Conservation (phyloP, 2,329 filamentous ascomycete species). For the Clonostachys rosea region DNA sequence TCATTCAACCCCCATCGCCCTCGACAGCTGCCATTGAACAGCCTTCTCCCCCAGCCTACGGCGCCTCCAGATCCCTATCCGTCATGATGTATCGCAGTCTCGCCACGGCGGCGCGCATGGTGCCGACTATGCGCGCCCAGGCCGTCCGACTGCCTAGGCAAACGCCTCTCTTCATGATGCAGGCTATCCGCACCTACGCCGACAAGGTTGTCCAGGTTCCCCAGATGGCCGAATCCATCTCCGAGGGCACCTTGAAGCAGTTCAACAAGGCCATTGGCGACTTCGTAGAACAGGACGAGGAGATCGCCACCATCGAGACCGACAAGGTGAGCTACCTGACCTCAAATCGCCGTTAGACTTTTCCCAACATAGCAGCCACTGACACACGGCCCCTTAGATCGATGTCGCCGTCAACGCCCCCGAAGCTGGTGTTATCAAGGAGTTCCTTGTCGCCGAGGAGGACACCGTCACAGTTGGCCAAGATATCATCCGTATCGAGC, state of each 20-base stretch:
- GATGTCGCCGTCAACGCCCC: slow-evolving; percentile 96
- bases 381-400: slow-evolving; percentile 48
- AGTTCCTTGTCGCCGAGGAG: slow-evolving; percentile 87
- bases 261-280: slow-evolving; percentile 92
- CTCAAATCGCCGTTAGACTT: too few relatives aligned
- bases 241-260: slow-evolving; percentile 93
- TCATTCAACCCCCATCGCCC: too few relatives aligned
- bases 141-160: slow-evolving; percentile 31
- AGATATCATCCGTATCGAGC: slow-evolving; percentile 80
- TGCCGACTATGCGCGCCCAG: slow-evolving; percentile 25
- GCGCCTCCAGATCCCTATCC: not conserved
- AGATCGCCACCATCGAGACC: slow-evolving; percentile 97
- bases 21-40: too few relatives aligned
- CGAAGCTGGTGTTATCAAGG: slow-evolving; percentile 84
- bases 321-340: slow-evolving; percentile 69
- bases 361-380: not conserved
- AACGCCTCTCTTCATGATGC: slow-evolving; percentile 33
- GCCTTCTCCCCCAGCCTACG: not conserved
- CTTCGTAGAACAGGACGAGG: slow-evolving; percentile 91
- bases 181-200: slow-evolving; percentile 60
- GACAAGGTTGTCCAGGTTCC: slow-evolving; percentile 90
- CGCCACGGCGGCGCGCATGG: slow-evolving; percentile 34
- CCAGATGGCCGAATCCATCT: slow-evolving; percentile 98
- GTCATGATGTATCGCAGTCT: slow-evolving; percentile 38
- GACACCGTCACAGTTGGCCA: slow-evolving; percentile 95